Conservation (phyloP, 345 rosid genomes). For the Brassica carinata region DNA sequence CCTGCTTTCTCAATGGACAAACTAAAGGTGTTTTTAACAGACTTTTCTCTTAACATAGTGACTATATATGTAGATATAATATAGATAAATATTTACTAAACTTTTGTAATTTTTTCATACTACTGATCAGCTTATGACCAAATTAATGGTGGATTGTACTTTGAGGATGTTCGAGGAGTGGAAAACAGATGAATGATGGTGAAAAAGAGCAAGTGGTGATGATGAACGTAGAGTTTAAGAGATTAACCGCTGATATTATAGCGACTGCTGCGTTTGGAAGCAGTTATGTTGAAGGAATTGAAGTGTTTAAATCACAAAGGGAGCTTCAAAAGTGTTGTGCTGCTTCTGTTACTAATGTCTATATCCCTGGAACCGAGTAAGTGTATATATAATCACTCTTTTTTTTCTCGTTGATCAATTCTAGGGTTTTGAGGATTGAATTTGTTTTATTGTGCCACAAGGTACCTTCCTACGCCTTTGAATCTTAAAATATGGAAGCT, state of each 20-base stretch:
- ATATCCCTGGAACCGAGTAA: background rate
- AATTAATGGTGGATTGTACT: background rate
- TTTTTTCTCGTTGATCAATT: background rate
- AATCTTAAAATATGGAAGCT: conserved; percentile 5
- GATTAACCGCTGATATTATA: background rate
- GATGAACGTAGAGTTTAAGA: background rate
- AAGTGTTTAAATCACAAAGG: conserved; percentile 7
- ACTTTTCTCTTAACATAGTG: background rate
- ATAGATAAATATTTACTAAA: background rate
- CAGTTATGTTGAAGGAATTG: background rate
- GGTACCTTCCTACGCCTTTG: conserved; percentile 4
- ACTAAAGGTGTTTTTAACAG: conserved; percentile 42
- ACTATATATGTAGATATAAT: background rate
- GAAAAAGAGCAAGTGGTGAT: background rate
- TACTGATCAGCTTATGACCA: background rate
- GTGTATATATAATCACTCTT: background rate
- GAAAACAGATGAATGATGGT: background rate
- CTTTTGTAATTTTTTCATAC: background rate
- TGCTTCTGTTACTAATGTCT: background rate
- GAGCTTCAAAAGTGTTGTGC: background rate
- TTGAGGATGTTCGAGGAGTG: conserved; percentile 7
- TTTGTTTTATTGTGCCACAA: background rate
- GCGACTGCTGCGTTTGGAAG: conserved; percentile 3
- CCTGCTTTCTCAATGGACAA: conserved; percentile 55
- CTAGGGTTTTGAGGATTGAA: background rate